These are phyloP conservation scores for Salix udensis DNA, from an alignment of 345 rosid species.

Conservation along the genomic window DNA sequence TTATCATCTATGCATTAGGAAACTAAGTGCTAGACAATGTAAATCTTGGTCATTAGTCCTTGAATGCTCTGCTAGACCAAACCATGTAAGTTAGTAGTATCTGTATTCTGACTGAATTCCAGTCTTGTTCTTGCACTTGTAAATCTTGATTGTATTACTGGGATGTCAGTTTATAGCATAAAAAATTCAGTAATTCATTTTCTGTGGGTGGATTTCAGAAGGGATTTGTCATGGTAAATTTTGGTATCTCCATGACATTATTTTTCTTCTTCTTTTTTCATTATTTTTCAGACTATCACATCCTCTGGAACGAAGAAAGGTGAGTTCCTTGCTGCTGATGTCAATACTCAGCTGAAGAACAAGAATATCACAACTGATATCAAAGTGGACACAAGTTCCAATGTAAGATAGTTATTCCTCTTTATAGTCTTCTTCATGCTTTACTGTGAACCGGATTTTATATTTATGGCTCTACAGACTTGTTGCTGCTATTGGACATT, in stretches of 20 bases:
- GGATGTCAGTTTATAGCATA: neutral
- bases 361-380: conserved; percentile 82
- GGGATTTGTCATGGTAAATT: neutral
- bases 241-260: neutral
- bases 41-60: neutral
- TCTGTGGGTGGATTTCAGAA: neutral
- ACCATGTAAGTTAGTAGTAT: neutral
- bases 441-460: too few relatives aligned
- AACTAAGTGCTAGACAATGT: neutral
- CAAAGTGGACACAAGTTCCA: conserved; percentile 76
- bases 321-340: conserved; percentile 70
- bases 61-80: neutral
- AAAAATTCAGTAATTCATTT: too few relatives aligned
- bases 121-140: neutral
- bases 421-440: neutral
- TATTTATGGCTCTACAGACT: neutral
- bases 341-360: conserved; percentile 80
- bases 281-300: conserved; percentile 55
- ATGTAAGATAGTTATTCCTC: conserved; percentile 28
- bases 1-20: neutral
- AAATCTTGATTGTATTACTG: neutral
- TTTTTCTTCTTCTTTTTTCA: neutral
- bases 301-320: conserved; percentile 76
- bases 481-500: neutral
- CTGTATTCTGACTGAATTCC: neutral